Evolutionary conservation across 2,329 filamentous ascomycete species (phyloP).

Genomic region (Clonostachys byssicola): DNA sequence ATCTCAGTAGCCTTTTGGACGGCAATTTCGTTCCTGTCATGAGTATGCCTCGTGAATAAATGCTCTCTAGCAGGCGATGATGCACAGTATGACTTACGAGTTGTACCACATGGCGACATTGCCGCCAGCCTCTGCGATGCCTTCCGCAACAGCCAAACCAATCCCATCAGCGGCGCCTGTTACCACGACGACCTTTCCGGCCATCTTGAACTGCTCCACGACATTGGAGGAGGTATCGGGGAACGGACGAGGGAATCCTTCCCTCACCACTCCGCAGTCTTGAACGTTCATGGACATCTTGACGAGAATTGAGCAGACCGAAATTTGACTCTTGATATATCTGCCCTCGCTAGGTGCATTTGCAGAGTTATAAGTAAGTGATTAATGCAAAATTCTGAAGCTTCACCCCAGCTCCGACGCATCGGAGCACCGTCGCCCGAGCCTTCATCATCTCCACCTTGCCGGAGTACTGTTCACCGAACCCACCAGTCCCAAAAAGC

Average conservation of each 20-base stretch:
- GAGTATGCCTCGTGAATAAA: neutral
- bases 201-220: conserved; percentile 35
- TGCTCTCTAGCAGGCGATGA: neutral
- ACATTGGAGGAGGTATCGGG: conserved; percentile 34
- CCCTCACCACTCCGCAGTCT: conserved; percentile 18
- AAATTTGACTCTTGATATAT: too few relatives aligned
- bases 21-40: conserved; percentile 22
- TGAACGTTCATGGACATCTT: conserved; percentile 31
- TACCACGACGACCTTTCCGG: conserved; percentile 33
- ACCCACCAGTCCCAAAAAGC: too few relatives aligned
- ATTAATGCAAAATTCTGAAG: too few relatives aligned
- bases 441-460: too few relatives aligned
- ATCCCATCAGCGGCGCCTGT: conserved; percentile 41
- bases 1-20: conserved; percentile 26
- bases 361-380: too few relatives aligned
- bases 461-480: too few relatives aligned
- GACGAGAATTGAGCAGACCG: neutral
- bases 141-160: conserved; percentile 35
- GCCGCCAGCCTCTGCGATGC: conserved; percentile 37
- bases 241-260: conserved; percentile 20
- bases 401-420: too few relatives aligned
- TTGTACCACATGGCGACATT: conserved; percentile 29
- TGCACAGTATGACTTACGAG: conserved; percentile 10
- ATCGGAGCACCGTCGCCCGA: too few relatives aligned
- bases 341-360: too few relatives aligned